A percentile compares a stretch with the other conserved stretches of the same genome.
These are phyloP conservation scores for Calvatia gigantea DNA, from an alignment of 768 basidiomycete species.

Conservation along the genomic window DNA sequence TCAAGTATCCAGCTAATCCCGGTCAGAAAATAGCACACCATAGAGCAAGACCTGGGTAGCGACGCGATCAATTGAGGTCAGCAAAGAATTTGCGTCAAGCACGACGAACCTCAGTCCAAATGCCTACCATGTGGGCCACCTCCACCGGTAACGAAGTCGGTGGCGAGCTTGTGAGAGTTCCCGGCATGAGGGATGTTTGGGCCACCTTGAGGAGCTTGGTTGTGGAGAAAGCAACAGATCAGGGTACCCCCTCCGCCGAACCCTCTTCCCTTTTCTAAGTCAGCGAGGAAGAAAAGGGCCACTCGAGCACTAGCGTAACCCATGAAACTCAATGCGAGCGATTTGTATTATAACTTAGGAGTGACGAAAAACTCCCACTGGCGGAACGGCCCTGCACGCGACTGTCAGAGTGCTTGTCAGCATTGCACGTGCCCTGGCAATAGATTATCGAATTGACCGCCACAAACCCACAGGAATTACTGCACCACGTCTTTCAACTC, in stretches of 20 bases:
- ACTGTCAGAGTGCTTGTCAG: too few relatives aligned
- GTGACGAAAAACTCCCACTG: too few relatives aligned
- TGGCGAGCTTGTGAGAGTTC: background rate
- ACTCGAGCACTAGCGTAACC: too few relatives aligned
- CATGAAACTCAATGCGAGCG: too few relatives aligned
- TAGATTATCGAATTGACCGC: too few relatives aligned
- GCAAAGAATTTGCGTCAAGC: background rate
- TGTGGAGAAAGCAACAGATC: background rate
- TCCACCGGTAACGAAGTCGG: constrained; percentile 4
- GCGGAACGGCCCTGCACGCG: too few relatives aligned
- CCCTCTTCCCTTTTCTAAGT: constrained; percentile 5
- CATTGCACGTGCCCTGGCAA: too few relatives aligned
- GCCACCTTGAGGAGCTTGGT: background rate
- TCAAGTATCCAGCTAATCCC: background rate
- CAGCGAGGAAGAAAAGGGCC: too few relatives aligned
- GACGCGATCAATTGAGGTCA: background rate
- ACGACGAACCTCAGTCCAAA: constrained; percentile 16
- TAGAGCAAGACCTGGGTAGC: constrained; percentile 5
- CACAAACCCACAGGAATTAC: too few relatives aligned
- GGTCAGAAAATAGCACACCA: background rate
- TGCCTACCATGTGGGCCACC: constrained; percentile 13
- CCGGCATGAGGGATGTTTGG: constrained; percentile 1
- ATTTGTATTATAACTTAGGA: too few relatives aligned
- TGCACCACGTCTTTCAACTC: too few relatives aligned
- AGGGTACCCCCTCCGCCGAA: background rate